phyloP scores from a whole-genome alignment of 805 yeast genomes.

The Scheffersomyces coipomensis region DNA sequence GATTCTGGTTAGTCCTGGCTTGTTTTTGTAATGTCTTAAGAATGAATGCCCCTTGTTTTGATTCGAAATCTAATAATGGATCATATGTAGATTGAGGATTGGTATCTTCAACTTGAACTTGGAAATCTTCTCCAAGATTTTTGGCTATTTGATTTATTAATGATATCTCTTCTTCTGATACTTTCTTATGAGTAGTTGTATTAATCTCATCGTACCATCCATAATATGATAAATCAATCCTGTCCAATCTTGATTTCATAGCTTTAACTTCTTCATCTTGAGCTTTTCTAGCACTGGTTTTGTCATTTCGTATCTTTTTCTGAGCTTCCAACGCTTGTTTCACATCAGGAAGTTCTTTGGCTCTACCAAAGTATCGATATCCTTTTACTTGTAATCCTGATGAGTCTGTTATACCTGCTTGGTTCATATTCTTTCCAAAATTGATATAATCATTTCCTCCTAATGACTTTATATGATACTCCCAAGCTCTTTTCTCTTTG shows the following conservation, averaged over 20 bases:
- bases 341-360: conserved; percentile 77
- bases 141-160: conserved; percentile 10
- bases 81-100: conserved; percentile 6
- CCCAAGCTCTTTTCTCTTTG: conserved; percentile 76
- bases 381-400: conserved; percentile 42
- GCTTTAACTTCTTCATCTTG: conserved; percentile 14
- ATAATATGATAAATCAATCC: conserved; percentile 38
- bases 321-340: conserved; percentile 19
- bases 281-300: neutral
- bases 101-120: neutral
- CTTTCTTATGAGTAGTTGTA: neutral
- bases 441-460: conserved; percentile 71
- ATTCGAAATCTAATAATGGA: conserved; percentile 27
- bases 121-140: conserved; percentile 8
- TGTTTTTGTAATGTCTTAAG: conserved; percentile 4
- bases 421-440: conserved; percentile 19
- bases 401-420: conserved; percentile 10
- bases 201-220: conserved; percentile 36
- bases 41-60: conserved; percentile 14
- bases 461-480: conserved; percentile 61
- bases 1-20: conserved; percentile 1
- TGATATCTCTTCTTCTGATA: conserved; percentile 1
- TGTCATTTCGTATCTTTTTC: conserved; percentile 1
- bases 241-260: conserved; percentile 18
- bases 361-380: conserved; percentile 78